Conservation (phyloP, 345 rosid genomes). For the Garcia nutans region DNA sequence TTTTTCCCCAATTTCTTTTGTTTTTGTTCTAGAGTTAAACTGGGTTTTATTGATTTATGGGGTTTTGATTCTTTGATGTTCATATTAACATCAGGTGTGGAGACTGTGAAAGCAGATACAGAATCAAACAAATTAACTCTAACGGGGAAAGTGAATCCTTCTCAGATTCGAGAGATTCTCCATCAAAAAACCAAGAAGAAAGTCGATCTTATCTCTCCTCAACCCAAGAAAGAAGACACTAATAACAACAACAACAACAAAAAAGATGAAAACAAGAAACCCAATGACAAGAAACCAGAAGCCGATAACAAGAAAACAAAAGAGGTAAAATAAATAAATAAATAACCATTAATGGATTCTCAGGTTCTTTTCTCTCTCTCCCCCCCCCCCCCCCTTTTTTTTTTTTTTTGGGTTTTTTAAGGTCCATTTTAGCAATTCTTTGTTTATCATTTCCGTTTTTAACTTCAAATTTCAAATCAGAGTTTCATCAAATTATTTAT, state of each 20-base stretch:
- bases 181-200: slow-evolving; percentile 54
- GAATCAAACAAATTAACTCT: slow-evolving; percentile 61
- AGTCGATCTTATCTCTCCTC: slow-evolving; percentile 74
- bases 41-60: background rate
- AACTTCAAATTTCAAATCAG: background rate
- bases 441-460: background rate
- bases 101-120: slow-evolving; percentile 54
- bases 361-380: too few relatives aligned
- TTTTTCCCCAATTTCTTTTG: too few relatives aligned
- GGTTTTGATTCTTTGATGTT: background rate
- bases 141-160: slow-evolving; percentile 71
- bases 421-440: background rate
- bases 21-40: background rate
- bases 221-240: slow-evolving; percentile 53
- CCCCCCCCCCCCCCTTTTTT: too few relatives aligned
- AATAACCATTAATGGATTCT: background rate
- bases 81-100: slow-evolving; percentile 56
- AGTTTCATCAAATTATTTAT: background rate
- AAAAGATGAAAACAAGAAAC: slow-evolving; percentile 4
- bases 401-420: background rate
- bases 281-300: slow-evolving; percentile 20
- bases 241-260: slow-evolving; percentile 9
- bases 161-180: slow-evolving; percentile 42
- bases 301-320: slow-evolving; percentile 47
- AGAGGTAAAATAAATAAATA: slow-evolving; percentile 43